phyloP scores from a whole-genome alignment of 2,329 filamentous ascomycete genomes.

The Cladosporium cucumerinum region DNA sequence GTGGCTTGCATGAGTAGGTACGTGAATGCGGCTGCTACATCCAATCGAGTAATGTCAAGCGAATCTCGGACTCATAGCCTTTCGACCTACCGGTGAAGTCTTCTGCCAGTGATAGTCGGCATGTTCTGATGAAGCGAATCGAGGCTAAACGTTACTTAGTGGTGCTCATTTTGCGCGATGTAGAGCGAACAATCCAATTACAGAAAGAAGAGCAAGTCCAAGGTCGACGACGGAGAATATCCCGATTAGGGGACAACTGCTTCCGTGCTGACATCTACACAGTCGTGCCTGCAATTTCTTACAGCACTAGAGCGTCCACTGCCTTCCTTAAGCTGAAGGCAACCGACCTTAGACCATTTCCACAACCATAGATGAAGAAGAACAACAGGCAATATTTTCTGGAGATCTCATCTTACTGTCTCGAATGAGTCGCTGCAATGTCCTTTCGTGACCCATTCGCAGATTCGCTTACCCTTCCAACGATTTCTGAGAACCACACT shows the following conservation, averaged over 20 bases:
- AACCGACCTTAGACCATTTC: background rate
- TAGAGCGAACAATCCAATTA: background rate
- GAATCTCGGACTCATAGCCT: background rate
- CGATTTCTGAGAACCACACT: conserved; percentile 16
- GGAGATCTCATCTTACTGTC: background rate
- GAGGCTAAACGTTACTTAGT: background rate
- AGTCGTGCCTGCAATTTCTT: background rate
- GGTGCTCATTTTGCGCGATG: background rate
- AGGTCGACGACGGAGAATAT: background rate
- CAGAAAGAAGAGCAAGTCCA: background rate
- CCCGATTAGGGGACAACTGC: background rate
- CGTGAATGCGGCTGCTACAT: background rate
- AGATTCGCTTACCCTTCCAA: background rate
- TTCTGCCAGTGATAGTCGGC: background rate
- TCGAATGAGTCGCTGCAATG: background rate
- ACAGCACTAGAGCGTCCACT: background rate
- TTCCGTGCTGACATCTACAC: background rate
- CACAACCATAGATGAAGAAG: background rate
- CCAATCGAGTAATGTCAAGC: background rate
- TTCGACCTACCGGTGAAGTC: background rate
- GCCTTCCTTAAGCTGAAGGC: background rate
- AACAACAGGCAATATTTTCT: background rate
- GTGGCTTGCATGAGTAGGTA: background rate
- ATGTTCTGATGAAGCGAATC: background rate
- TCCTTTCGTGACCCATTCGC: conserved; percentile 6